Percentiles rank a stretch among this genome's conserved stretches.
These are phyloP conservation scores for Paecilomyces fulvus DNA, from an alignment of 2,329 filamentous ascomycete species.

Conservation along the genomic window DNA sequence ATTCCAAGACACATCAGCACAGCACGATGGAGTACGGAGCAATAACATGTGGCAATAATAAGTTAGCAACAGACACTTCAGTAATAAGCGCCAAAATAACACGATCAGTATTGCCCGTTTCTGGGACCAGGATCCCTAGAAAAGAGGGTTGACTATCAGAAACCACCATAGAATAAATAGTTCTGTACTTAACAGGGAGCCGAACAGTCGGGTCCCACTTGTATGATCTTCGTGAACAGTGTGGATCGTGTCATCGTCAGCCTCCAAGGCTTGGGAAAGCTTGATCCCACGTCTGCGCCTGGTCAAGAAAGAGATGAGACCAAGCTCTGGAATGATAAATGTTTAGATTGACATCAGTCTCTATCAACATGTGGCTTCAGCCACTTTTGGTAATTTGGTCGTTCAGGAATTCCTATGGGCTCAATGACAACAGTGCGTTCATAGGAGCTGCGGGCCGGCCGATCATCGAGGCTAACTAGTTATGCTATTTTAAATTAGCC, in stretches of 20 bases:
- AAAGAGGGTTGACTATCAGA: background rate
- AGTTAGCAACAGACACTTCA: background rate
- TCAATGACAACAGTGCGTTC: background rate
- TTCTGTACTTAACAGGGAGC: background rate
- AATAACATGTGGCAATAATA: background rate
- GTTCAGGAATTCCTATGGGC: background rate
- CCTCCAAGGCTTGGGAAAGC: constrained; percentile 4
- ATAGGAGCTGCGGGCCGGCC: background rate
- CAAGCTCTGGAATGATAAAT: background rate
- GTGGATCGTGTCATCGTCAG: background rate
- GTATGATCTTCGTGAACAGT: constrained; percentile 1
- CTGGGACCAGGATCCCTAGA: background rate
- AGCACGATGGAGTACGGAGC: background rate
- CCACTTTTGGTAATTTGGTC: background rate
- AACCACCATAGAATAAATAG: background rate
- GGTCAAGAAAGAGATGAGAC: background rate
- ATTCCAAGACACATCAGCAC: background rate
- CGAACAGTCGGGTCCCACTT: constrained; percentile 1
- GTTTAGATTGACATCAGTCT: background rate
- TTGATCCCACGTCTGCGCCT: background rate
- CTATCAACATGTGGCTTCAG: background rate
- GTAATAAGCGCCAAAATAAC: background rate
- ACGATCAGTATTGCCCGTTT: background rate
- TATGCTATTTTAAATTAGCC: background rate
- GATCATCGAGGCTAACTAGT: background rate